Conservation (phyloP, 83 land plant genomes). For the Picea mariana region DNA sequence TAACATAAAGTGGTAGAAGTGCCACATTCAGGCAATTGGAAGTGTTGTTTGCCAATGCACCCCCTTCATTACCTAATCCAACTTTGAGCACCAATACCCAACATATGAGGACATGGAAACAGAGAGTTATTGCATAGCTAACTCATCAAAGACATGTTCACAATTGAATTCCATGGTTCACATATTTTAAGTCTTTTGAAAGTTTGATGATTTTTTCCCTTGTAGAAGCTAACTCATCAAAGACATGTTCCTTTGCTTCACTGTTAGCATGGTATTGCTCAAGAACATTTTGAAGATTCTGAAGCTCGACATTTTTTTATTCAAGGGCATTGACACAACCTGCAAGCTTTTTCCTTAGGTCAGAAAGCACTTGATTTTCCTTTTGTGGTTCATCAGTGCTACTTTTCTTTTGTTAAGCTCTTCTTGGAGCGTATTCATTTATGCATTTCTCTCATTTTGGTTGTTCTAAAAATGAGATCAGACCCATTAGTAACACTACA, state of each 20-base stretch:
- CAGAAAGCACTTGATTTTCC: conserved; percentile 52
- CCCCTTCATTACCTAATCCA: no score
- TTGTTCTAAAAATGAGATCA: no score
- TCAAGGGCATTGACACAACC: conserved; percentile 58
- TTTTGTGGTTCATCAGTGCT: conserved; percentile 45
- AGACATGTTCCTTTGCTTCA: conserved; percentile 91
- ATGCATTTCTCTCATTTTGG: background rate
- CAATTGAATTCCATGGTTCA: conserved; percentile 20
- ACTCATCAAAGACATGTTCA: no score
- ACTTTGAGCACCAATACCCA: no score
- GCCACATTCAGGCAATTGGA: no score
- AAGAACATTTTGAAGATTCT: conserved; percentile 92
- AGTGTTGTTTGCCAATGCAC: no score
- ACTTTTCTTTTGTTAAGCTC: background rate
- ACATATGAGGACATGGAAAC: no score
- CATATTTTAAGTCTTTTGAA: conserved; percentile 54
- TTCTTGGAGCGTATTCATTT: background rate
- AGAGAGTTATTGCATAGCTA: no score
- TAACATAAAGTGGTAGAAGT: no score
- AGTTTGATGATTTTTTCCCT: conserved; percentile 71
- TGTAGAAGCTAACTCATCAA: conserved; percentile 57
- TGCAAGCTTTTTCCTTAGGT: conserved; percentile 56
- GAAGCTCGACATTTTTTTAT: conserved; percentile 78
- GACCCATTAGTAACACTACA: no score
- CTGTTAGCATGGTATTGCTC: conserved; percentile 93